phyloP scores from a whole-genome alignment of 1,284 basidiomycete genomes.

The Ganoderma lingzhi region DNA sequence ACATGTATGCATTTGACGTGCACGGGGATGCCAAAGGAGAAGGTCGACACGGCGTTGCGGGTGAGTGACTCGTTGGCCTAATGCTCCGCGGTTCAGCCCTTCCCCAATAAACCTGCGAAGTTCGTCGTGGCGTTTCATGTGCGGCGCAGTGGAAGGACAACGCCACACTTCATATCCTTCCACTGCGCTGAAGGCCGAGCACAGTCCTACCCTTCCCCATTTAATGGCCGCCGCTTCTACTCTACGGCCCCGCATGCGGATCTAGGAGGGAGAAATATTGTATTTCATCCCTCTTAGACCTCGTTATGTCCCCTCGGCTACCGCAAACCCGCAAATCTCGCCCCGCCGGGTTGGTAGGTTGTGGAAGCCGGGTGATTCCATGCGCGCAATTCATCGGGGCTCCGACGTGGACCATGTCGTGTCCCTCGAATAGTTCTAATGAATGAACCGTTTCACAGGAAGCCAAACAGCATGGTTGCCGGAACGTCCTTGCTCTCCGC shows the following conservation, averaged over 20 bases:
- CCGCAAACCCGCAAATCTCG: neutral
- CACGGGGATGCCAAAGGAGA: conserved; percentile 96
- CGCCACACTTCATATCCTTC: neutral
- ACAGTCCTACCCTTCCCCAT: neutral
- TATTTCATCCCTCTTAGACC: neutral
- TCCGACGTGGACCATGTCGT: neutral
- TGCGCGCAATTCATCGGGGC: neutral
- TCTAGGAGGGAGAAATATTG: neutral
- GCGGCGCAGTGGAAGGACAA: neutral
- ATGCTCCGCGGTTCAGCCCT: neutral
- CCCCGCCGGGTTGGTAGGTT: neutral
- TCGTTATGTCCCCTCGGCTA: neutral
- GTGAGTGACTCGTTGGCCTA: conserved; percentile 55
- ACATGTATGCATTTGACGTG: conserved; percentile 99
- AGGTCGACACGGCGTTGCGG: conserved; percentile 89
- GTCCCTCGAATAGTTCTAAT: neutral
- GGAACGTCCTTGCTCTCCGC: conserved; percentile 94
- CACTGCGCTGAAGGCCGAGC: neutral
- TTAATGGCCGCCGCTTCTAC: neutral
- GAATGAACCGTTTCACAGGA: conserved; percentile 57
- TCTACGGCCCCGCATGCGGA: neutral
- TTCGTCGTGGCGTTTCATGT: neutral
- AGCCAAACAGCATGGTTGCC: conserved; percentile 91
- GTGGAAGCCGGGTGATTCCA: neutral
- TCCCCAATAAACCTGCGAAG: neutral